Evolutionary conservation across 257 asterid genomes (phyloP), one percentile per base, ranked within the genome.

Genomic region (Dorcoceras hygrometricum): DNA sequence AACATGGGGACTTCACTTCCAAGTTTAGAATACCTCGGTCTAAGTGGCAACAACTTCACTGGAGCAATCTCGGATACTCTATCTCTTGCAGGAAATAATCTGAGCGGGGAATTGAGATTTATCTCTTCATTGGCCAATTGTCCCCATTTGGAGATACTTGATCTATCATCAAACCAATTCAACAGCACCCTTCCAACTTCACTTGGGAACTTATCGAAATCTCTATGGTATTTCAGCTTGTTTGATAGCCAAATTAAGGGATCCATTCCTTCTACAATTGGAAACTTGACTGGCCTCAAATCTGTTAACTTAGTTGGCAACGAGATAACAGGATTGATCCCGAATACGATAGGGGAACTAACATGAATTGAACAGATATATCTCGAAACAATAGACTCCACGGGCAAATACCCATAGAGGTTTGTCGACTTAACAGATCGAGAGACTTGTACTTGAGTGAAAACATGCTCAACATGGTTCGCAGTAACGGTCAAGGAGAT

Each of bases 381-480:
- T 56, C 75, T 79, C 2, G 24, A 8, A 0, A 3, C 3, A 82
- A 82, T 65, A 70, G 26, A 43, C 43, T 79, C 6, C n/a, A 61
- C 16, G 84, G 84, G 1, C 25, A 27, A 1, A 71, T 82, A 9
- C 84, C 80, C 8, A 19, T 3, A 0, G 68, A 62, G 8, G 50
- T 82, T 50, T 82, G 87, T 5, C 25, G 34, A n/a, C 2, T 79
- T 39, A 66, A 23, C 5, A 58, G 23, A 16, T 18, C 79, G 55
- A 78, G 67, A 7, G 63, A 64, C 2, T 61, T 82, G 67, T 14
- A 43, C 39, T 14, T 82, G 0, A 34, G 36, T 29, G 11, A 6
- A 18, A 82, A 82, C 43, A 57, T 9, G 54, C 66, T 82, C 60
- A n/a, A n/a, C n/a, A n/a, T n/a, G n/a, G n/a, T n/a, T n/a, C n/a